Percentiles rank a stretch among this genome's conserved stretches.
Evolutionary conservation across 192 early-diverging fungal species (phyloP).

Genomic region (Diversispora eburnea): DNA sequence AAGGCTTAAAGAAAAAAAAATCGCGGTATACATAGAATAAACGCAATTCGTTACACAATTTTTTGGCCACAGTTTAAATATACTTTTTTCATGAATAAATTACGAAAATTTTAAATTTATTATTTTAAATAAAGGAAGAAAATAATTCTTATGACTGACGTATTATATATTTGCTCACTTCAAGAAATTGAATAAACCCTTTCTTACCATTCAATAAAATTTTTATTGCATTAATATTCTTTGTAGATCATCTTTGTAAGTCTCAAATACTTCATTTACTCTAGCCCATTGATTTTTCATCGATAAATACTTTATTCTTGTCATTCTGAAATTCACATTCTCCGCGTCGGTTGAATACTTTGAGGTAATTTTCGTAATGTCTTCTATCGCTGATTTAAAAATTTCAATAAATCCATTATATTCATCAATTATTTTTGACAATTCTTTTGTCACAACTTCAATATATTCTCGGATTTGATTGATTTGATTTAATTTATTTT

Average conservation of each 20-base stretch:
- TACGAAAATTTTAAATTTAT: too few relatives aligned
- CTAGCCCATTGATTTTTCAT: not conserved
- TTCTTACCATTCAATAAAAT: too few relatives aligned
- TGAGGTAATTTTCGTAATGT: not conserved
- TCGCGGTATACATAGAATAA: too few relatives aligned
- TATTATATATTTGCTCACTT: too few relatives aligned
- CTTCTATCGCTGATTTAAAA: not conserved
- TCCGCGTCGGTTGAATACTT: not conserved
- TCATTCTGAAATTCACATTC: not conserved
- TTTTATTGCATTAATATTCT: too few relatives aligned
- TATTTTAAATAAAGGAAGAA: too few relatives aligned
- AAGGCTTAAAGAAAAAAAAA: too few relatives aligned
- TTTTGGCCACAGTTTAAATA: too few relatives aligned
- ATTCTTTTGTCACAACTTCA: not conserved
- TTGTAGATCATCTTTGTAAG: not conserved
- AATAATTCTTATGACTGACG: too few relatives aligned
- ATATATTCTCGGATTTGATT: not conserved
- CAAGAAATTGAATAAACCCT: too few relatives aligned
- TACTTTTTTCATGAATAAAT: too few relatives aligned
- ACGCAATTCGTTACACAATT: too few relatives aligned
- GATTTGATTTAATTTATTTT: slow-evolving; percentile 8
- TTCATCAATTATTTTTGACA: not conserved
- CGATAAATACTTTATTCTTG: not conserved
- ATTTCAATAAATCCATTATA: not conserved
- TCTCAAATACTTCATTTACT: not conserved